Conservation (phyloP, 2,329 filamentous ascomycete species). For the Pseudogymnoascus sp. region DNA sequence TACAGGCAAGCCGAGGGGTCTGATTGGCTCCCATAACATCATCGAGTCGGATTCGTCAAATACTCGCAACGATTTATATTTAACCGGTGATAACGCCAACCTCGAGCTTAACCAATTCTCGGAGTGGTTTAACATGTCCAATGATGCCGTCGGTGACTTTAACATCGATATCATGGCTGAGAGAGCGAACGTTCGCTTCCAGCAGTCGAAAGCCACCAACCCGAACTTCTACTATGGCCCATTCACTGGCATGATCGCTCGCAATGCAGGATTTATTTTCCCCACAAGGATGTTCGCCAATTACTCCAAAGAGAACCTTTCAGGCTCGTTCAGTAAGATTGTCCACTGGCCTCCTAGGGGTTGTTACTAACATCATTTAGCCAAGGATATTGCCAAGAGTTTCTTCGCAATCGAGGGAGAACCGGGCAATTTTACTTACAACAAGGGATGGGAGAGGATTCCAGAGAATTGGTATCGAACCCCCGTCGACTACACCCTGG, state of each 20-base stretch:
- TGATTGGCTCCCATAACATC: slow-evolving; percentile 24
- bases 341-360: neutral
- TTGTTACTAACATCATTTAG: neutral
- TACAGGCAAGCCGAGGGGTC: slow-evolving; percentile 19
- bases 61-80: slow-evolving; percentile 24
- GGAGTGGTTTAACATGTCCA: slow-evolving; percentile 35
- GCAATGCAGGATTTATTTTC: slow-evolving; percentile 26
- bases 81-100: slow-evolving; percentile 34
- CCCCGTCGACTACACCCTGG: slow-evolving; percentile 33
- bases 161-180: slow-evolving; percentile 18
- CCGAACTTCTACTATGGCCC: slow-evolving; percentile 48
- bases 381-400: slow-evolving; percentile 15
- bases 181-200: slow-evolving; percentile 32
- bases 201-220: slow-evolving; percentile 41
- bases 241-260: slow-evolving; percentile 37
- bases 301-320: slow-evolving; percentile 23
- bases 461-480: slow-evolving; percentile 31
- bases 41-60: slow-evolving; percentile 23
- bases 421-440: slow-evolving; percentile 26
- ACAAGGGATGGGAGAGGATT: slow-evolving; percentile 29
- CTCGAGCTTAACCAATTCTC: slow-evolving; percentile 45
- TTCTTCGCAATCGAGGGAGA: slow-evolving; percentile 38
- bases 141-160: slow-evolving; percentile 23
- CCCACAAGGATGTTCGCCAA: slow-evolving; percentile 28
- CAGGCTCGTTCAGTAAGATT: slow-evolving; percentile 18